Evolutionary conservation across 352 stramenopile species (phyloP), one percentile per base, ranked within the genome.

Genomic region (Phytopythium helicoides): DNA sequence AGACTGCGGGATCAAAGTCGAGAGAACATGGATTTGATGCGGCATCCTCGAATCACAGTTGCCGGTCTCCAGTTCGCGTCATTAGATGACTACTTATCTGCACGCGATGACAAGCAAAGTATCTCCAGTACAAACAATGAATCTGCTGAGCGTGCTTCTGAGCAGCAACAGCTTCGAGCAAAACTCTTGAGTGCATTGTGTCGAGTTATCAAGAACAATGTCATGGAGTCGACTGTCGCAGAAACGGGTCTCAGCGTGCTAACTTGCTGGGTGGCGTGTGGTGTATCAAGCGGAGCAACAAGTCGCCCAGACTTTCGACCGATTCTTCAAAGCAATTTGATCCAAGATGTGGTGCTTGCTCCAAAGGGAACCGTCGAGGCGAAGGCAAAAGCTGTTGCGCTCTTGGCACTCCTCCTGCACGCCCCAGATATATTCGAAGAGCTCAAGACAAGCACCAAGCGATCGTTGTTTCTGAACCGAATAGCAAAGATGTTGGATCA

Each of bases 401-500:
- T 87, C 22, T 55, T 79, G 38, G 65, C 60, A 6, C 58, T 82
- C 35, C 26, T 84, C 22, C 56, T 87, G 37, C 58, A 65, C 8
- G 60, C 76, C 34, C 64, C 64, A 22, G 68, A 79, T 44, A 37
- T 77, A 16, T 79, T 84, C 40, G 38, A 55, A 16, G 68, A 73
- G 54, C 34, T 87, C 22, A 56, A 82, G 45, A 41, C 41, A 0
- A 71, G 67, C 6, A 62, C 69, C 3, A 80, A 79, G 52, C 77
- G 77, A 36, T 80, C 73, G 15, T 58, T 89, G 26, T 58, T 92
- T 11, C 87, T 92, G 22, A 86, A 91, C 28, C 79, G 79, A 28
- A 89, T 77, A 52, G 75, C 75, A 3, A 80, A 85, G 40, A 78
- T 92, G 59, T 54, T 92, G 40, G 60, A 48, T 6, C 45, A 61